Evolutionary conservation across 2,329 filamentous ascomycete species (phyloP).

Genomic region (Sporothrix luriei): DNA sequence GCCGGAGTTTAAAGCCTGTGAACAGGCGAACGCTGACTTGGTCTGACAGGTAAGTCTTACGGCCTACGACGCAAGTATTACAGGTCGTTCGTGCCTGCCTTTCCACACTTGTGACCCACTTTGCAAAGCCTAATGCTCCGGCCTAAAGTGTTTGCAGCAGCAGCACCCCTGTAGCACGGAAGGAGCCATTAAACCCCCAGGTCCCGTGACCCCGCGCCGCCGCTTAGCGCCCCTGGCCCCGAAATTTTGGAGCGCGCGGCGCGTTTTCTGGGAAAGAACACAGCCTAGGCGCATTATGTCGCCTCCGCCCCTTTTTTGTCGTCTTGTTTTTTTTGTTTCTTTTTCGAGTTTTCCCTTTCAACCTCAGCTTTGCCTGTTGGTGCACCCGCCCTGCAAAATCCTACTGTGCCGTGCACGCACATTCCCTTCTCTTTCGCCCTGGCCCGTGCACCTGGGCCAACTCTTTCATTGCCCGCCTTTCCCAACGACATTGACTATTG

Average conservation of each 20-base stretch:
- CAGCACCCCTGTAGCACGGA: neutral
- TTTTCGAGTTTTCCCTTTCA: neutral
- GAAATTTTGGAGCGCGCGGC: conserved; percentile 30
- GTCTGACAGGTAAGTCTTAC: too few relatives aligned
- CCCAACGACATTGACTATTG: neutral
- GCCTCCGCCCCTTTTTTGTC: neutral
- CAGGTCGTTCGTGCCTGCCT: neutral
- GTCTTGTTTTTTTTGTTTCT: neutral
- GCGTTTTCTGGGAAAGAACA: conserved; percentile 25
- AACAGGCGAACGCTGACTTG: neutral
- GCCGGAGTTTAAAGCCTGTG: conserved; percentile 18
- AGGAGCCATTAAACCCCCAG: neutral
- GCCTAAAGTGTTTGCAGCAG: conserved; percentile 17
- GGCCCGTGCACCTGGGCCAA: neutral
- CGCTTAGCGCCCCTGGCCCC: conserved; percentile 20
- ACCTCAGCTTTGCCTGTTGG: neutral
- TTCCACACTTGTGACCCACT: neutral
- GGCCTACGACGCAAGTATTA: too few relatives aligned
- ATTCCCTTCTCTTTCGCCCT: conserved; percentile 1
- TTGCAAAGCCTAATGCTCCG: conserved; percentile 20
- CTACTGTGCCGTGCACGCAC: conserved; percentile 20
- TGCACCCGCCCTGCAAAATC: conserved; percentile 17
- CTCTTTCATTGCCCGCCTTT: neutral
- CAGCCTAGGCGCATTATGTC: neutral
- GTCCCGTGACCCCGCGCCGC: conserved; percentile 35